Percentiles rank a stretch among this genome's conserved stretches.
Evolutionary conservation across 73 alveolate species (phyloP).

Genomic region (Blepharisma japonicum): DNA sequence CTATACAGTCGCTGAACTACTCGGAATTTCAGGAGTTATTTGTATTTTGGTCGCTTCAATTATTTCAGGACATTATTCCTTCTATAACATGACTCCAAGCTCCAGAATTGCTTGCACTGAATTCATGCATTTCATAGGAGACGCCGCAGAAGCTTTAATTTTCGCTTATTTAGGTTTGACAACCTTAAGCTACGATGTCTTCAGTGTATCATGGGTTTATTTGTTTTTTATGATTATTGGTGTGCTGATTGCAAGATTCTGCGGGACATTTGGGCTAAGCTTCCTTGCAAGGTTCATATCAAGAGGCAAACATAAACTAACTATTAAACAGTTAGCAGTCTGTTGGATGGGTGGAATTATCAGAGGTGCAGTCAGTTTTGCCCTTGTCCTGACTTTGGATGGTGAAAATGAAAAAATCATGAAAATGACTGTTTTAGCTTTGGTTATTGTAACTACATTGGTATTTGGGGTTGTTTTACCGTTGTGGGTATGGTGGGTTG

Average conservation of each 20-base stretch:
- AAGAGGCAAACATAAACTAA: conserved; percentile 55
- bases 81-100: conserved; percentile 77
- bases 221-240: conserved; percentile 69
- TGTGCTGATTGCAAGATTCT: conserved; percentile 79
- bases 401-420: conserved; percentile 66
- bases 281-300: conserved; percentile 50
- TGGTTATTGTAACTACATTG: conserved; percentile 76
- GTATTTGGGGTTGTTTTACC: conserved; percentile 80
- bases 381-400: conserved; percentile 70
- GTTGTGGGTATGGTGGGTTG: conserved; percentile 56
- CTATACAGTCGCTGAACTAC: conserved; percentile 82
- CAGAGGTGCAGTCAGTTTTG: conserved; percentile 98
- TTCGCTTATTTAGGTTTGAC: conserved; percentile 94
- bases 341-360: conserved; percentile 89
- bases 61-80: conserved; percentile 89
- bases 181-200: conserved; percentile 47
- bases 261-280: conserved; percentile 62
- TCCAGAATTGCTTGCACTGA: conserved; percentile 82
- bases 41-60: conserved; percentile 90
- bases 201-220: conserved; percentile 59
- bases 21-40: conserved; percentile 88
- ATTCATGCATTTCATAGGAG: conserved; percentile 85
- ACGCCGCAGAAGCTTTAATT: conserved; percentile 97
- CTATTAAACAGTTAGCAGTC: conserved; percentile 71
- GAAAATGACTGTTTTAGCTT: conserved; percentile 58